Evolutionary conservation across 495 filamentous ascomycete genomes (phyloP).

Genomic region (Glutinoglossum americanum): DNA sequence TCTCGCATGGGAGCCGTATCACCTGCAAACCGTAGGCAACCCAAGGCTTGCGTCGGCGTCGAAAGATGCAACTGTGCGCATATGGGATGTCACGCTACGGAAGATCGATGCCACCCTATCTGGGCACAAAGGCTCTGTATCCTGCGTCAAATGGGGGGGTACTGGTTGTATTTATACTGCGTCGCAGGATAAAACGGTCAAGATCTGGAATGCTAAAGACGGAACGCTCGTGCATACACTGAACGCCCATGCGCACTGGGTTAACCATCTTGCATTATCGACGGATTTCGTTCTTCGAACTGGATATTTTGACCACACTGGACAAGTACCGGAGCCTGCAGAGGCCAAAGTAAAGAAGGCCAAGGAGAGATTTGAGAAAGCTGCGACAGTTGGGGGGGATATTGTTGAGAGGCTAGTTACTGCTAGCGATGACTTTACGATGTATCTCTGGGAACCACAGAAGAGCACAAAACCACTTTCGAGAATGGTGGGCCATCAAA

Average conservation of each 20-base stretch:
- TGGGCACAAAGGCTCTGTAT: slow-evolving; percentile 73
- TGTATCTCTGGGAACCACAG: slow-evolving; percentile 86
- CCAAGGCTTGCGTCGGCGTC: slow-evolving; percentile 70
- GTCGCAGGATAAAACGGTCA: slow-evolving; percentile 86
- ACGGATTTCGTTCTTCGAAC: slow-evolving; percentile 83
- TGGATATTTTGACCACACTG: slow-evolving; percentile 68
- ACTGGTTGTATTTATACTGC: slow-evolving; percentile 66
- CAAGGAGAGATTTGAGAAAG: slow-evolving; percentile 66
- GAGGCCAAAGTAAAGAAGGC: slow-evolving; percentile 58
- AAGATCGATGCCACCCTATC: slow-evolving; percentile 61
- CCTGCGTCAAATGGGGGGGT: slow-evolving; percentile 89
- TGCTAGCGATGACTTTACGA: slow-evolving; percentile 87
- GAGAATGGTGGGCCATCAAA: slow-evolving; percentile 82
- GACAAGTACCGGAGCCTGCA: slow-evolving; percentile 40
- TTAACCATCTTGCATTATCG: slow-evolving; percentile 89
- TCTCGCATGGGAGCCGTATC: slow-evolving; percentile 87
- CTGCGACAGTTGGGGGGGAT: slow-evolving; percentile 56
- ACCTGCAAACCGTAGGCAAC: slow-evolving; percentile 50
- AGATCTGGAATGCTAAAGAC: slow-evolving; percentile 66
- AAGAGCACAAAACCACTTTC: slow-evolving; percentile 62
- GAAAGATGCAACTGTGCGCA: slow-evolving; percentile 72
- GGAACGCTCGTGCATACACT: slow-evolving; percentile 64
- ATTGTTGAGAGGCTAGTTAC: slow-evolving; percentile 74
- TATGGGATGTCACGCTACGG: slow-evolving; percentile 69
- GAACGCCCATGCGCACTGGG: slow-evolving; percentile 72